Conservation (phyloP, 805 yeast genomes). For the Yamadazyma phyllophila region DNA sequence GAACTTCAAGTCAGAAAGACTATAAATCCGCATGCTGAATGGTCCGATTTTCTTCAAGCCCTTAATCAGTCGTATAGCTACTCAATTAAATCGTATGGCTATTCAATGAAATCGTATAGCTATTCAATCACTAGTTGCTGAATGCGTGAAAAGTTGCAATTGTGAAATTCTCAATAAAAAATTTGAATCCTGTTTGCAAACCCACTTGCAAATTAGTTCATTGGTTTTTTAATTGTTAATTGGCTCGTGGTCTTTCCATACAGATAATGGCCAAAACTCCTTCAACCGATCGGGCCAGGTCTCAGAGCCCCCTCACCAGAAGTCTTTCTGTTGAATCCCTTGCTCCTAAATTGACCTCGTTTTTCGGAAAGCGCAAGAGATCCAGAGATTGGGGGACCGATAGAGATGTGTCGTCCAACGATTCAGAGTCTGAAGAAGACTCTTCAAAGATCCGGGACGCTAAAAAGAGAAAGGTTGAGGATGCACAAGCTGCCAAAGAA, state of each 20-base stretch:
- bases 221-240: too few relatives aligned
- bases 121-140: background rate
- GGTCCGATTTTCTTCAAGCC: too few relatives aligned
- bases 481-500: conserved; percentile 14
- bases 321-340: conserved; percentile 41
- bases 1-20: conserved; percentile 45
- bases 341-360: conserved; percentile 35
- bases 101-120: background rate
- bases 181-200: background rate
- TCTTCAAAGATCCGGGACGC: conserved; percentile 1
- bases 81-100: background rate
- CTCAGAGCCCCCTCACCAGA: conserved; percentile 23
- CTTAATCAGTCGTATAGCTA: too few relatives aligned
- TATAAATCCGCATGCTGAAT: conserved; percentile 16
- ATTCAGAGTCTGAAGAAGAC: conserved; percentile 18
- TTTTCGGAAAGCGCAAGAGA: conserved; percentile 27
- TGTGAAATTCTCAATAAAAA: background rate
- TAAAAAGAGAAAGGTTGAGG: conserved; percentile 22
- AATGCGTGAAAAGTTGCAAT: conserved; percentile 2
- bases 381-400: conserved; percentile 16
- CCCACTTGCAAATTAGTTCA: too few relatives aligned
- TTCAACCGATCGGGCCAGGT: background rate
- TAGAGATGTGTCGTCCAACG: conserved; percentile 12
- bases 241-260: too few relatives aligned
- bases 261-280: conserved; percentile 2